Evolutionary conservation across 345 rosid genomes (phyloP).

Genomic region (Populus nigra): DNA sequence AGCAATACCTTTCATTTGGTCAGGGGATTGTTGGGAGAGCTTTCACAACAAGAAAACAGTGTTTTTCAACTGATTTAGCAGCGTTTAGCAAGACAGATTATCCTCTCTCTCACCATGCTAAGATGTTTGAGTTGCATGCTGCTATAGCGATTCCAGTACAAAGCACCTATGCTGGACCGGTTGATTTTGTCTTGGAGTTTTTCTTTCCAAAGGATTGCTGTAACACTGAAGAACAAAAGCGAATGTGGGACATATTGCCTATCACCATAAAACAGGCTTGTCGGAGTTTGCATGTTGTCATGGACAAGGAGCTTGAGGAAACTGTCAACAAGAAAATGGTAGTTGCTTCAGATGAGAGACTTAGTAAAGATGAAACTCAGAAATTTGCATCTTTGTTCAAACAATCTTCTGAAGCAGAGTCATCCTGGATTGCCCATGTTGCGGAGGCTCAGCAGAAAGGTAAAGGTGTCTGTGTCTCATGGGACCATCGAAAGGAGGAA

Average conservation of each 20-base stretch:
- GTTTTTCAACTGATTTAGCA: conserved; percentile 63
- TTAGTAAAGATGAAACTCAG: conserved; percentile 26
- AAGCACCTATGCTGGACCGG: conserved; percentile 38
- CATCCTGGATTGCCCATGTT: conserved; percentile 58
- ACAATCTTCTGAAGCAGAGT: conserved; percentile 41
- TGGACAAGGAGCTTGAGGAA: conserved; percentile 57
- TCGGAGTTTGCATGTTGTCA: conserved; percentile 44
- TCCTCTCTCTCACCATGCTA: conserved; percentile 85
- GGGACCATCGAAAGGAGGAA: conserved; percentile 52
- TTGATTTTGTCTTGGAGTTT: conserved; percentile 77
- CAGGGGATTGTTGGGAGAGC: conserved; percentile 90
- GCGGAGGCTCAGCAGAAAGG: conserved; percentile 60
- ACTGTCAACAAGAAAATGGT: conserved; percentile 30
- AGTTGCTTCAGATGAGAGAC: conserved; percentile 28
- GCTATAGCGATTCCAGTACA: conserved; percentile 76
- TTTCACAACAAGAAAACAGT: conserved; percentile 49
- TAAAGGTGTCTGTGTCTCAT: conserved; percentile 55
- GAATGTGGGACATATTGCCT: conserved; percentile 47
- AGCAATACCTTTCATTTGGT: conserved; percentile 67
- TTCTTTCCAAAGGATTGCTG: conserved; percentile 73
- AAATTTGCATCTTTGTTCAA: conserved; percentile 31
- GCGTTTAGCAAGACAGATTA: conserved; percentile 64
- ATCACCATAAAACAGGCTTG: conserved; percentile 49
- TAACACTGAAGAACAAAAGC: conserved; percentile 43
- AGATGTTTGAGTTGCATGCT: conserved; percentile 62